A percentile compares a stretch with the other conserved stretches of the same genome.
phyloP scores from a whole-genome alignment of 495 filamentous ascomycete genomes.

The Lepidopterella palustris region DNA sequence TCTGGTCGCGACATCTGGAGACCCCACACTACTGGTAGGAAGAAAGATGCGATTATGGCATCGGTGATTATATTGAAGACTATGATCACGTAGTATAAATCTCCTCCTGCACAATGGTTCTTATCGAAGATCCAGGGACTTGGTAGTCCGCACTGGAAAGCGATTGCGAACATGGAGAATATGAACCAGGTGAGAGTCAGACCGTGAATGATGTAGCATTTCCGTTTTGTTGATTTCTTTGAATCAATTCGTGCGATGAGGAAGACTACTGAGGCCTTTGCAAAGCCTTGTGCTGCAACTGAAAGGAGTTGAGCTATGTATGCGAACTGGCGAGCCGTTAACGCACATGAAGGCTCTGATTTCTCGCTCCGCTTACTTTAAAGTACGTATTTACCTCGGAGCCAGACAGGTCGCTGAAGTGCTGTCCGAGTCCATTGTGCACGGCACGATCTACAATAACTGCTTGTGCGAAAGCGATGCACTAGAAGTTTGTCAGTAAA shows the following conservation, averaged over 20 bases:
- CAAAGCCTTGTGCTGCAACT: not conserved
- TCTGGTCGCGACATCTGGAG: constrained; percentile 7
- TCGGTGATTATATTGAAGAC: constrained; percentile 18
- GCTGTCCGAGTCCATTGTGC: constrained; percentile 9
- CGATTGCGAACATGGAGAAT: constrained; percentile 14
- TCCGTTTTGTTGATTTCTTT: not conserved
- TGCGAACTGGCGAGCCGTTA: not conserved
- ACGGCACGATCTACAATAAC: constrained; percentile 2
- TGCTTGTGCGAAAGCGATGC: not conserved
- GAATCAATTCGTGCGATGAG: constrained; percentile 9
- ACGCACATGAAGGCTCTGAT: too few species aligned
- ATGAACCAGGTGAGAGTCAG: constrained; percentile 3
- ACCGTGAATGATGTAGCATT: not conserved
- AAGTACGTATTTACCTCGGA: not conserved
- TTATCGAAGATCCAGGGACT: constrained; percentile 8
- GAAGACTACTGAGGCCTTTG: constrained; percentile 16
- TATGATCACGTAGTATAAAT: constrained; percentile 17
- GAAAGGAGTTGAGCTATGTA: constrained; percentile 13
- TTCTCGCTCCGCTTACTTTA: not conserved
- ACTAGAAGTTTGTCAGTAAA: too few species aligned
- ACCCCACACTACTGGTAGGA: constrained; percentile 12
- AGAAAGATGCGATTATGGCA: constrained; percentile 9
- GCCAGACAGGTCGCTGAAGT: constrained; percentile 2
- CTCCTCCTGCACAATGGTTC: constrained; percentile 11
- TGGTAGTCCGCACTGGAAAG: constrained; percentile 19